phyloP scores from a whole-genome alignment of 2,329 filamentous ascomycete species.

The Pseudogymnoascus sp. region DNA sequence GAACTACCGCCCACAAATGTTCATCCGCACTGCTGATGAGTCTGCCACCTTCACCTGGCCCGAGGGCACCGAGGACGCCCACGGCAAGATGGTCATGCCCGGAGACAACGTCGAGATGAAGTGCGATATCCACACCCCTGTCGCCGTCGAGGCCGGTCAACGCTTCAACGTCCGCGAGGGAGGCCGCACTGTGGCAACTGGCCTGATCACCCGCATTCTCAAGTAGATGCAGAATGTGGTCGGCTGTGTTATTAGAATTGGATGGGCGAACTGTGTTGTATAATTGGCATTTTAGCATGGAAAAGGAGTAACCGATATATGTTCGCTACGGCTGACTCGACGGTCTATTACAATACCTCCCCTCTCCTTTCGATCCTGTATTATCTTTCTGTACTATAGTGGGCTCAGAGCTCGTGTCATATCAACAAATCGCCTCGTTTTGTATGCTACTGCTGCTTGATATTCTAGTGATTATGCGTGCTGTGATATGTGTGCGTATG shows the following conservation, averaged over 20 bases:
- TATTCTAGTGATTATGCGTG: neutral
- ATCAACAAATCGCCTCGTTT: conserved; percentile 7
- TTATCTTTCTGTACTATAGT: conserved; percentile 8
- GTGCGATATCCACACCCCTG: conserved; percentile 72
- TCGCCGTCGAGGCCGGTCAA: conserved; percentile 84
- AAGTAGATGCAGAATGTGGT: conserved; percentile 28
- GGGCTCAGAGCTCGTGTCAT: neutral
- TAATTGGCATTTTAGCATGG: conserved; percentile 9
- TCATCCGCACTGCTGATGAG: conserved; percentile 85
- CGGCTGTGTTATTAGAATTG: conserved; percentile 5
- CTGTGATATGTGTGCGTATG: neutral
- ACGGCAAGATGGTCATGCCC: conserved; percentile 83
- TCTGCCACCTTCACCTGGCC: conserved; percentile 75
- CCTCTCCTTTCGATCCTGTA: neutral
- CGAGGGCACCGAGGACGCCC: conserved; percentile 65
- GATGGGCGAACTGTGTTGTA: conserved; percentile 9
- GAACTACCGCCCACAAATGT: conserved; percentile 97
- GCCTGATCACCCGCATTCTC: conserved; percentile 68
- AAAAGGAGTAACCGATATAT: conserved; percentile 12
- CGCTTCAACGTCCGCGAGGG: conserved; percentile 98
- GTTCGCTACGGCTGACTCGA: conserved; percentile 4
- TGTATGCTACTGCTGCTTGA: neutral
- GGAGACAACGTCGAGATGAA: conserved; percentile 99
- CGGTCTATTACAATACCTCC: conserved; percentile 1
- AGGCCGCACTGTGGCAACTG: conserved; percentile 80